Conservation (phyloP, 768 basidiomycete species). For the Coprinellus aureogranulatus region DNA sequence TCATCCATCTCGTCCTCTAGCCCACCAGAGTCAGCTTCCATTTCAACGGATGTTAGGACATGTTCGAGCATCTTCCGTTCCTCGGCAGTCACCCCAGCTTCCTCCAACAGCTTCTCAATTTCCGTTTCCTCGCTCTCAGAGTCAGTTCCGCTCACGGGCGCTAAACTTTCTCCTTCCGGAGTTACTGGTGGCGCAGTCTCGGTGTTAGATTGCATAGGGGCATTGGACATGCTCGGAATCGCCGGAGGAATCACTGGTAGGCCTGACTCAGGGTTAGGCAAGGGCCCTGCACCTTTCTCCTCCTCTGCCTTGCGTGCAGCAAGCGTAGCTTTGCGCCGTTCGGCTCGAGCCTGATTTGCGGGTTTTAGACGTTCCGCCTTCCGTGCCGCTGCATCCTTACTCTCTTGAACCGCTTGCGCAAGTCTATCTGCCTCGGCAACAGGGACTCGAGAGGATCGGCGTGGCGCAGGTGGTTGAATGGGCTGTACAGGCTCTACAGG, state of each 20-base stretch:
- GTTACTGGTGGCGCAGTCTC: too few relatives aligned
- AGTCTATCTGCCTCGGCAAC: neutral
- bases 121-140: neutral
- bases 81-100: constrained; percentile 27
- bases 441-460: neutral
- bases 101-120: constrained; percentile 15
- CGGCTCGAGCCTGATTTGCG: neutral
- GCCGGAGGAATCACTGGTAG: too few relatives aligned
- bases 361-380: constrained; percentile 28
- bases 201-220: too few relatives aligned
- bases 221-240: too few relatives aligned
- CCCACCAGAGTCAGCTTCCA: constrained; percentile 23
- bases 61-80: too few relatives aligned
- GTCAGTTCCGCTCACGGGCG: too few relatives aligned
- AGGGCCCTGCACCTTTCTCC: too few relatives aligned
- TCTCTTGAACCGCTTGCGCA: constrained; percentile 18
- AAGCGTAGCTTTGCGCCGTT: neutral
- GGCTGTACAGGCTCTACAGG: neutral
- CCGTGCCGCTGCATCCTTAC: constrained; percentile 30
- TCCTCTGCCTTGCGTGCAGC: too few relatives aligned
- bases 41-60: constrained; percentile 11
- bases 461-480: neutral
- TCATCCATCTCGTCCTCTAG: constrained; percentile 15
- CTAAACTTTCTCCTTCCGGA: too few relatives aligned
- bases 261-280: too few relatives aligned